Percentiles rank a stretch among this genome's conserved stretches.
Evolutionary conservation across 768 basidiomycete genomes (phyloP).

Genomic region (Fomitopsis pulvina): DNA sequence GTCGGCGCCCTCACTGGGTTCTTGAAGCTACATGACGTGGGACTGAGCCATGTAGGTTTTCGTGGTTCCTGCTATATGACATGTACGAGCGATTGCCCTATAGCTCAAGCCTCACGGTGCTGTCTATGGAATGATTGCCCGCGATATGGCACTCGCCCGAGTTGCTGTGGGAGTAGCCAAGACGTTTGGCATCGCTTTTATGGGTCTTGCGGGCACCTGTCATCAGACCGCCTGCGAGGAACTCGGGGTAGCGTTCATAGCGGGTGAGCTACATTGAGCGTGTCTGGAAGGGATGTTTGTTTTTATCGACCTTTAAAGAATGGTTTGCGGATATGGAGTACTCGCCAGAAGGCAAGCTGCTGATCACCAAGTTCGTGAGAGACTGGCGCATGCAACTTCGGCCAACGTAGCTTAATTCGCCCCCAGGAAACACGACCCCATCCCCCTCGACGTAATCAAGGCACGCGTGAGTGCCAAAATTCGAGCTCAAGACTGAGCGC

Average conservation of each 20-base stretch:
- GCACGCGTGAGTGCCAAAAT: conserved; percentile 34
- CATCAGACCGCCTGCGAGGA: conserved; percentile 54
- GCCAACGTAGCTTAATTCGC: not conserved
- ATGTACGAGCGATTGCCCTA: not conserved
- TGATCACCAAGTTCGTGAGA: conserved; percentile 48
- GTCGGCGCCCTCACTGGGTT: conserved; percentile 61
- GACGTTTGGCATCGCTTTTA: conserved; percentile 48
- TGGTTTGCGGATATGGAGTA: conserved; percentile 69
- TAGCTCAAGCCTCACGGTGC: conserved; percentile 60
- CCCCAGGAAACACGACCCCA: conserved; percentile 47
- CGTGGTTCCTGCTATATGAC: not conserved
- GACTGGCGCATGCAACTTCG: not conserved
- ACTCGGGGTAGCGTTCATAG: conserved; percentile 51
- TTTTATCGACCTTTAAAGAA: conserved; percentile 27
- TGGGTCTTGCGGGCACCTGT: conserved; percentile 57
- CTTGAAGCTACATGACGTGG: conserved; percentile 43
- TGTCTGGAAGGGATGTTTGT: not conserved
- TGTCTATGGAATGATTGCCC: conserved; percentile 53
- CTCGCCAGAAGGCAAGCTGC: conserved; percentile 43
- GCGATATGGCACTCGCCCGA: conserved; percentile 47
- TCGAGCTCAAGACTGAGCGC: too few species aligned
- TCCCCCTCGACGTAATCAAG: conserved; percentile 35
- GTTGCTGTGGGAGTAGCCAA: conserved; percentile 48
- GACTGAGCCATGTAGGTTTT: conserved; percentile 46
- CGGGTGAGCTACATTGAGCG: conserved; percentile 33